Conservation (phyloP, 371 early-diverging fungal genomes). For the Conidiobolus incongruus region DNA sequence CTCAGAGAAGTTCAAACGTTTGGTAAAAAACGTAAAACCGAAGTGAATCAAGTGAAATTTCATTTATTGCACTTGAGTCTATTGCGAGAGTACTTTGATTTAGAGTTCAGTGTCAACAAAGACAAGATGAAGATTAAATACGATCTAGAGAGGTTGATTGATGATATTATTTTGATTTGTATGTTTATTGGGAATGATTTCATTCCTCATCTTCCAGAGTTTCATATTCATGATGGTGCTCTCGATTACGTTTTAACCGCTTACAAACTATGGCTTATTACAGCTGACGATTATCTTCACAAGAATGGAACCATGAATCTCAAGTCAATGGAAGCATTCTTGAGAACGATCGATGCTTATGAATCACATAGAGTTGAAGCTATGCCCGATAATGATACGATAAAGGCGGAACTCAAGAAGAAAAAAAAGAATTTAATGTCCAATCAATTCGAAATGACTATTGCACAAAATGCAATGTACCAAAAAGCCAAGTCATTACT, state of each 20-base stretch:
- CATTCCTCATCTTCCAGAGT: conserved; percentile 80
- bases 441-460: neutral
- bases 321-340: conserved; percentile 28
- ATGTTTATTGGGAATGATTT: conserved; percentile 98
- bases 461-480: neutral
- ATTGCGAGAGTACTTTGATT: conserved; percentile 55
- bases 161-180: conserved; percentile 87
- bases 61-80: conserved; percentile 66
- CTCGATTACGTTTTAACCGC: conserved; percentile 64
- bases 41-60: conserved; percentile 15
- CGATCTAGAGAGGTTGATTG: conserved; percentile 82
- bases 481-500: neutral
- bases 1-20: conserved; percentile 92
- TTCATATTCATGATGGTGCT: conserved; percentile 90
- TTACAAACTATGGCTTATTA: conserved; percentile 49
- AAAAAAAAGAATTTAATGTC: neutral
- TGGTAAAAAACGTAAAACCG: conserved; percentile 21
- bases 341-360: conserved; percentile 39
- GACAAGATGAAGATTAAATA: conserved; percentile 30
- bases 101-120: conserved; percentile 33
- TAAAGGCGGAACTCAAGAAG: conserved; percentile 4
- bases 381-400: conserved; percentile 14
- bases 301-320: conserved; percentile 54
- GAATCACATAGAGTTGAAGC: conserved; percentile 32
- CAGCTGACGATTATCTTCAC: conserved; percentile 58